These are phyloP conservation scores for Ceratocystis cubensis DNA, from an alignment of 2,329 filamentous ascomycete species.

Conservation along the genomic window DNA sequence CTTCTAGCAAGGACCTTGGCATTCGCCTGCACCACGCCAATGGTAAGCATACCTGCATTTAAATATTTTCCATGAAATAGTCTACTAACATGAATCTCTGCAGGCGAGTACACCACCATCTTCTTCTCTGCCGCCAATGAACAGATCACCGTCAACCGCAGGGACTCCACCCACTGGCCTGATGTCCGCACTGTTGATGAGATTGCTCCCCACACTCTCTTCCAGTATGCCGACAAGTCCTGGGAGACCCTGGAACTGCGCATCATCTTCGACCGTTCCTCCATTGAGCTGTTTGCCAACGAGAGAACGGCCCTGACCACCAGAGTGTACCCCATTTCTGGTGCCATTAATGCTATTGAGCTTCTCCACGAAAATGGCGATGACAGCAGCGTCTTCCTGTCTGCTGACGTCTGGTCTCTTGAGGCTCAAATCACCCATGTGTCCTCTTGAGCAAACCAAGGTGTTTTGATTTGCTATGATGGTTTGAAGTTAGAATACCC, in stretches of 20 bases:
- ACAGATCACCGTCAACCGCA: constrained; percentile 22
- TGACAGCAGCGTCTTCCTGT: constrained; percentile 11
- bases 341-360: constrained; percentile 19
- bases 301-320: constrained; percentile 23
- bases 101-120: constrained; percentile 21
- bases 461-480: background rate
- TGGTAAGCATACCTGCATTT: background rate
- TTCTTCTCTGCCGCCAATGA: constrained; percentile 21
- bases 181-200: constrained; percentile 17
- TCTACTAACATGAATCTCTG: constrained; percentile 4
- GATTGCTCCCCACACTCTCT: constrained; percentile 20
- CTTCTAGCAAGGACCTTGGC: constrained; percentile 14
- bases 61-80: background rate
- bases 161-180: constrained; percentile 20
- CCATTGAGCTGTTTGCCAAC: constrained; percentile 24
- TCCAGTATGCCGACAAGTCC: constrained; percentile 12
- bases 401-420: constrained; percentile 17
- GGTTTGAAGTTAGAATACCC: constrained; percentile 7
- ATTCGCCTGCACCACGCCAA: constrained; percentile 18
- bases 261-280: constrained; percentile 23
- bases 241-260: constrained; percentile 23
- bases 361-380: constrained; percentile 20
- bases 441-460: background rate
- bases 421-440: constrained; percentile 12
- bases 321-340: constrained; percentile 23